Evolutionary conservation across 768 basidiomycete species (phyloP), one percentile per base, ranked within the genome.

Genomic region (Floccularia luteovirens): DNA sequence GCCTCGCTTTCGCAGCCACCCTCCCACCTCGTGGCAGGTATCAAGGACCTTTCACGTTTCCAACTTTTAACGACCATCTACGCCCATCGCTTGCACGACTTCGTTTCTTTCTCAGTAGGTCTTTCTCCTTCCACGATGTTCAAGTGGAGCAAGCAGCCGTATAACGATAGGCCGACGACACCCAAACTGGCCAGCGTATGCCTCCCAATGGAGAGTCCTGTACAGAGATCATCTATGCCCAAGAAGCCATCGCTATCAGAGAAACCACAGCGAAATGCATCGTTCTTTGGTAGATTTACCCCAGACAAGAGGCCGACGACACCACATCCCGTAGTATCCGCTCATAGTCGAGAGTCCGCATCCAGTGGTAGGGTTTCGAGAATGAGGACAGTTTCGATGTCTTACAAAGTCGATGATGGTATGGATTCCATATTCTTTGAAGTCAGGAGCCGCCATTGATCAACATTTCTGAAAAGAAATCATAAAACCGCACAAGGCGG

Each of bases 11-110:
- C 49, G 37, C 46, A 57, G 52, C 52, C 55, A 36, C 37, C 50
- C 53, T 56, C 55, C 50, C 52, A 53, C 51, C 59, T 60, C 60
- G 62, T 60, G 62, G 53, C 52, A 44, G 46, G 43, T 42, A 45
- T 49, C 47, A 55, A 48, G 47, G 43, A 14, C 53, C 49, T 58
- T 55, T 55, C 54, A 55, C 51, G 44, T 34, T 42, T 37, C 41
- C 27, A 40, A 42, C 41, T 56, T 48, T n/a, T n/a, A 35, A 51
- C 41, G 43, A 42, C 38, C 44, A 48, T 47, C 30, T 28, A 22
- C 39, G 23, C 21, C 35, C 33, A 39, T 43, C 45, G 54, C 41
- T 44, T 51, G 52, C 48, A 48, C 52, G 24, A 32, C 44, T 43
- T 52, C 48, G 34, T 50, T 49, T 41, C 12, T 44, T 50, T 42